phyloP scores from a whole-genome alignment of 768 basidiomycete species.

The Amanita pallidorosea region DNA sequence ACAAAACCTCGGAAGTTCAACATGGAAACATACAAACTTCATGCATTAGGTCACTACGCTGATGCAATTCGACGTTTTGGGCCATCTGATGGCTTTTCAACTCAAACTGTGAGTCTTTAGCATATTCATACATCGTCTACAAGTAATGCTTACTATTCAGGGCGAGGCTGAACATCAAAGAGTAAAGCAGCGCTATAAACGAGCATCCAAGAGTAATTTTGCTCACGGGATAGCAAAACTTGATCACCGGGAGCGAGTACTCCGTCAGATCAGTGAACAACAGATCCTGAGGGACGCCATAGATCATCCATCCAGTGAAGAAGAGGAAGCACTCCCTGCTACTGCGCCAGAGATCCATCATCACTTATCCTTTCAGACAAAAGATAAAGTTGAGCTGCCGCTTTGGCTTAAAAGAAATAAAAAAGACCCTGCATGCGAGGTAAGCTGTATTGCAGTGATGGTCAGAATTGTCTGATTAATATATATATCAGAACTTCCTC shows the following conservation, averaged over 20 bases:
- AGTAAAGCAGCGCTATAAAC: constrained; percentile 22
- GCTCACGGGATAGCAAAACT: constrained; percentile 9
- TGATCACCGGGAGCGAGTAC: background rate
- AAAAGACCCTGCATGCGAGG: constrained; percentile 19
- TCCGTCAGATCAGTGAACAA: background rate
- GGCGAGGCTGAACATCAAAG: constrained; percentile 25
- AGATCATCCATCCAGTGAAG: background rate
- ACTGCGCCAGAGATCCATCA: constrained; percentile 8
- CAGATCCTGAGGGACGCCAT: background rate
- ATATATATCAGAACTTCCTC: constrained; percentile 15
- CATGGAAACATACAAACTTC: constrained; percentile 19
- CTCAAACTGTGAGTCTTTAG: constrained; percentile 15
- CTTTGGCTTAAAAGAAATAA: background rate
- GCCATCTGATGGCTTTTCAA: constrained; percentile 21
- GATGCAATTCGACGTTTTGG: constrained; percentile 13
- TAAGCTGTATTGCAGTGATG: constrained; percentile 4
- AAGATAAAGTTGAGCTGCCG: background rate
- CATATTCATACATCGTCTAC: background rate
- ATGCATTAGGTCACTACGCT: constrained; percentile 18
- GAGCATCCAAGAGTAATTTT: constrained; percentile 19
- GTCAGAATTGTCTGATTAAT: too few species aligned
- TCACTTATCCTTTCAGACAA: constrained; percentile 12
- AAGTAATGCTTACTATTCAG: constrained; percentile 11
- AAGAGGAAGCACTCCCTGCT: background rate
- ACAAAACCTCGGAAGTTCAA: constrained; percentile 7